Percentiles rank a stretch among this genome's conserved stretches.
Conservation (phyloP, 176 grass and related monocot species). For the Hyparrhenia diplandra region DNA sequence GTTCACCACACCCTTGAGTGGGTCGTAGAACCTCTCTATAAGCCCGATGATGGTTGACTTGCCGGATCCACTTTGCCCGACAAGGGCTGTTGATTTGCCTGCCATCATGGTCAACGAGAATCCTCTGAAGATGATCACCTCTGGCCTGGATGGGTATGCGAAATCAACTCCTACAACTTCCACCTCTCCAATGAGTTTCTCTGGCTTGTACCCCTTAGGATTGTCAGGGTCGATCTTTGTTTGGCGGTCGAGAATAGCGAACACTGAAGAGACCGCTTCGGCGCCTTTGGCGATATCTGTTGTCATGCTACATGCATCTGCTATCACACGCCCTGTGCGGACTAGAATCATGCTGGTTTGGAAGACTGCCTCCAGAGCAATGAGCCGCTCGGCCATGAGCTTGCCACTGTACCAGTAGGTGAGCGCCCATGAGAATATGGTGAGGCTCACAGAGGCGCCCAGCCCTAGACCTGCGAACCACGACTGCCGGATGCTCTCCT, state of each 20-base stretch:
- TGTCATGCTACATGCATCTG: slow-evolving; percentile 87
- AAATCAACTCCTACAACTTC: slow-evolving; percentile 68
- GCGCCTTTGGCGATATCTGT: slow-evolving; percentile 81
- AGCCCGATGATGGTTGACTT: slow-evolving; percentile 88
- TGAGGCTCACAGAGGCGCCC: slow-evolving; percentile 62
- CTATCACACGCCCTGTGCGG: slow-evolving; percentile 80
- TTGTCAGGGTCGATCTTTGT: slow-evolving; percentile 62
- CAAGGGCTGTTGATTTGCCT: slow-evolving; percentile 72
- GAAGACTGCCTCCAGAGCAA: slow-evolving; percentile 55
- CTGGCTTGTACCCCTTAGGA: slow-evolving; percentile 41
- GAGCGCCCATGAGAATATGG: slow-evolving; percentile 73
- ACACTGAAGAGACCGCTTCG: slow-evolving; percentile 68
- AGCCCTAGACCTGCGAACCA: slow-evolving; percentile 79
- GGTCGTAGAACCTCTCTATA: slow-evolving; percentile 83
- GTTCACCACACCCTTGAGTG: slow-evolving; percentile 47
- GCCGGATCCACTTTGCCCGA: slow-evolving; percentile 80
- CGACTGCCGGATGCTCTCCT: slow-evolving; percentile 61
- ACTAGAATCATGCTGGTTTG: slow-evolving; percentile 89
- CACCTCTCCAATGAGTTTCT: slow-evolving; percentile 54
- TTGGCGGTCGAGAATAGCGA: slow-evolving; percentile 59
- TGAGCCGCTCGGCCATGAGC: slow-evolving; percentile 51
- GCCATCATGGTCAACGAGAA: slow-evolving; percentile 69
- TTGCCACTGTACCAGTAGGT: slow-evolving; percentile 87
- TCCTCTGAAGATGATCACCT: slow-evolving; percentile 64
- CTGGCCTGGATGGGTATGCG: slow-evolving; percentile 59